Conservation (phyloP, 208 protist species). For the Porcisia deanei region DNA sequence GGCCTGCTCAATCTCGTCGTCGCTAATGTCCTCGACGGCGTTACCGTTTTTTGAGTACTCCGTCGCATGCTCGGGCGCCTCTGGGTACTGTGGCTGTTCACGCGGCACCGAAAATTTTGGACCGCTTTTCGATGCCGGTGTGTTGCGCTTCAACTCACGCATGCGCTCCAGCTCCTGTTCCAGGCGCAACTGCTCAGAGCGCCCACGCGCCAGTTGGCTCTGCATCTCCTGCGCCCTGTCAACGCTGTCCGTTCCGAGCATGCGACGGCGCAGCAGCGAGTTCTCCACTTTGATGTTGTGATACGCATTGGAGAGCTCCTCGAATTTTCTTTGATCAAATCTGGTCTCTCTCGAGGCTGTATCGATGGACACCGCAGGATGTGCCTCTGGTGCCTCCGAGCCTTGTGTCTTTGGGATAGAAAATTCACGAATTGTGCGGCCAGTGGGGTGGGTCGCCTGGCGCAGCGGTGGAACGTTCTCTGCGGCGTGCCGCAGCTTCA, state of each 20-base stretch:
- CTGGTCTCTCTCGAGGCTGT: slow-evolving; percentile 10
- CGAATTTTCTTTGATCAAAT: slow-evolving; percentile 58
- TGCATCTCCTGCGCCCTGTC: slow-evolving; percentile 69
- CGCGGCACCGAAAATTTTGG: slow-evolving; percentile 25
- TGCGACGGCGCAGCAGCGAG: slow-evolving; percentile 73
- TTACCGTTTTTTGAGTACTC: slow-evolving; percentile 48
- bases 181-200: slow-evolving; percentile 56
- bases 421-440: slow-evolving; percentile 77
- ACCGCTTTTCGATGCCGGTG: slow-evolving; percentile 6
- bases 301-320: slow-evolving; percentile 73
- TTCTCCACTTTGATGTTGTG: slow-evolving; percentile 88
- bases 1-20: slow-evolving; percentile 46
- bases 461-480: slow-evolving; percentile 51
- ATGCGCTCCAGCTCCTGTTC: slow-evolving; percentile 64
- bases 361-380: not conserved
- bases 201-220: slow-evolving; percentile 46
- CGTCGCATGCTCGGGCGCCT: slow-evolving; percentile 42
- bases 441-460: slow-evolving; percentile 66
- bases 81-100: slow-evolving; percentile 36
- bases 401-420: slow-evolving; percentile 56
- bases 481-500: slow-evolving; percentile 62
- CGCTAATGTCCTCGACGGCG: slow-evolving; percentile 43
- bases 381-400: slow-evolving; percentile 1
- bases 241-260: slow-evolving; percentile 69
- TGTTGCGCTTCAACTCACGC: slow-evolving; percentile 39